phyloP scores from a whole-genome alignment of 805 yeast genomes.

The Candida hungchunana region DNA sequence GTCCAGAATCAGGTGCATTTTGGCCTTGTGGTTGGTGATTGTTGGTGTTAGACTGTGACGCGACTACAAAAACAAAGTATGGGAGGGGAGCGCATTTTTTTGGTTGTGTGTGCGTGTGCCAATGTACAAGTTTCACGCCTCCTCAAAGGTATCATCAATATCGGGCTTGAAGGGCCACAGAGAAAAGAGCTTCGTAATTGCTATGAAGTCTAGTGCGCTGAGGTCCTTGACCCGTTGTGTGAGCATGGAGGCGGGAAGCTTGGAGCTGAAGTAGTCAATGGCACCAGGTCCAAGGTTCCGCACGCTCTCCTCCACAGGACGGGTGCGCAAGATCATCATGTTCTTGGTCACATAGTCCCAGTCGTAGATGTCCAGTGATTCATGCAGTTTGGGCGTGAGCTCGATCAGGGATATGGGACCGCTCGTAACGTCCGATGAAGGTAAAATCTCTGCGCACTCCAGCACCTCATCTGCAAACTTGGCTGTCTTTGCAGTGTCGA shows the following conservation, averaged over 20 bases:
- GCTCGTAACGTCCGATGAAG: slow-evolving; percentile 29
- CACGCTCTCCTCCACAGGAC: slow-evolving; percentile 43
- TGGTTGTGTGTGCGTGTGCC: too few relatives aligned
- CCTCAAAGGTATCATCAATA: background rate
- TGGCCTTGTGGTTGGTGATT: background rate
- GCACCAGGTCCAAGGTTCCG: slow-evolving; percentile 81
- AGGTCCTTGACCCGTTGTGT: slow-evolving; percentile 45
- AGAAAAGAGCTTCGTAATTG: slow-evolving; percentile 48
- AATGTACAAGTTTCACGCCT: too few relatives aligned
- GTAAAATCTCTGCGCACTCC: too few relatives aligned
- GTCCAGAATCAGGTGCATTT: slow-evolving; percentile 48
- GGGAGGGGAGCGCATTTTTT: too few relatives aligned
- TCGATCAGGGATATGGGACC: slow-evolving; percentile 44
- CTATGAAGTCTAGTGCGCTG: slow-evolving; percentile 48
- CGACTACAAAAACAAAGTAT: too few relatives aligned
- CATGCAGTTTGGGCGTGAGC: slow-evolving; percentile 42
- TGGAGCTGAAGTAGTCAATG: slow-evolving; percentile 39
- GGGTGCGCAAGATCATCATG: slow-evolving; percentile 44
- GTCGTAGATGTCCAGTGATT: slow-evolving; percentile 43
- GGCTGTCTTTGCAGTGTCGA: slow-evolving; percentile 29
- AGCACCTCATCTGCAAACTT: too few relatives aligned
- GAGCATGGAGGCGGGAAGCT: slow-evolving; percentile 35
- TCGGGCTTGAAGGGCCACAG: slow-evolving; percentile 88
- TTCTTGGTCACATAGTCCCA: slow-evolving; percentile 67
- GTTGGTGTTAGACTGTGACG: background rate